A percentile compares a stretch with the other conserved stretches of the same genome.
Evolutionary conservation across 2,329 filamentous ascomycete species (phyloP).

Genomic region (Hortaea werneckii): DNA sequence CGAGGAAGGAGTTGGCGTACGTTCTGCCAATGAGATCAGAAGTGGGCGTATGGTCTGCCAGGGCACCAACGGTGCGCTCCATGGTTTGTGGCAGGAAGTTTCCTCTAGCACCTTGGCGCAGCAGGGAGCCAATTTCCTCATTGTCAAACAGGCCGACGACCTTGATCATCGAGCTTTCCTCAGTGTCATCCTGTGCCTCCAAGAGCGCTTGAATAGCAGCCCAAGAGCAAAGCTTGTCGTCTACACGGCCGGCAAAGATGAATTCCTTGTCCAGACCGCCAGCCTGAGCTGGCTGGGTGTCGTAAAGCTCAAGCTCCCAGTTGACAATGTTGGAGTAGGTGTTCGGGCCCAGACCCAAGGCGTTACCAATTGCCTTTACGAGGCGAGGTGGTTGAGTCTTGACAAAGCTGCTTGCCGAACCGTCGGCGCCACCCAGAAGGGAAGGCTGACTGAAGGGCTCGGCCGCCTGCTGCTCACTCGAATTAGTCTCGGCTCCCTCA

Average conservation of each 20-base stretch:
- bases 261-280: slow-evolving; percentile 84
- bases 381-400: slow-evolving; percentile 76
- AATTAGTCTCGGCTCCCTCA: slow-evolving; percentile 42
- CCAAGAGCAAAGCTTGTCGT: slow-evolving; percentile 97
- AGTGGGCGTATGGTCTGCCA: slow-evolving; percentile 36
- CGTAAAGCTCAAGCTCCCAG: slow-evolving; percentile 95
- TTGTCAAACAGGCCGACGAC: slow-evolving; percentile 92
- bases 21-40: slow-evolving; percentile 62
- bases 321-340: slow-evolving; percentile 63
- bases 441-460: slow-evolving; percentile 25
- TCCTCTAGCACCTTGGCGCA: slow-evolving; percentile 78
- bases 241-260: slow-evolving; percentile 89
- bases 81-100: slow-evolving; percentile 79
- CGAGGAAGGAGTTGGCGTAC: slow-evolving; percentile 82
- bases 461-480: slow-evolving; percentile 25
- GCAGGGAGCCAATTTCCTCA: slow-evolving; percentile 85
- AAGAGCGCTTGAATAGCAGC: slow-evolving; percentile 77
- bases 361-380: slow-evolving; percentile 68
- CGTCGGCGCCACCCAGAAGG: slow-evolving; percentile 40
- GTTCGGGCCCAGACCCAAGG: slow-evolving; percentile 60
- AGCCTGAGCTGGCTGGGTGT: slow-evolving; percentile 73
- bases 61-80: slow-evolving; percentile 68
- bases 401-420: slow-evolving; percentile 55
- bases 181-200: slow-evolving; percentile 42
- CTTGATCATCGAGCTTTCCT: slow-evolving; percentile 61